These are phyloP conservation scores for Alternaria brassicicola DNA, from an alignment of 2,329 filamentous ascomycete species.

Conservation along the genomic window DNA sequence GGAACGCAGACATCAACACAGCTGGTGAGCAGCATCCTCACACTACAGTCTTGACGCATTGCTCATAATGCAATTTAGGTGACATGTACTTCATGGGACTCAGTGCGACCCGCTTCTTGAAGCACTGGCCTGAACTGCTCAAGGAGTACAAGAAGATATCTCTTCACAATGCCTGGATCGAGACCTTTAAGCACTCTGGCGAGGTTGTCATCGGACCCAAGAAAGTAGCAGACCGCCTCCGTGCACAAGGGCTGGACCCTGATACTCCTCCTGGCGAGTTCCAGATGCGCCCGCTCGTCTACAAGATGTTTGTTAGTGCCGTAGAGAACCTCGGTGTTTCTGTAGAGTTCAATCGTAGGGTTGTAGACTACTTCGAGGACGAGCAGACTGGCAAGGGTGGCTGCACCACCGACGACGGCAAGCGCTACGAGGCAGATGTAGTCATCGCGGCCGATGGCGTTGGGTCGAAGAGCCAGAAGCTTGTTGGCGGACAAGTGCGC, in stretches of 20 bases:
- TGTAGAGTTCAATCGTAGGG: slow-evolving; percentile 51
- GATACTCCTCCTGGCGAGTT: slow-evolving; percentile 61
- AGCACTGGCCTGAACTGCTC: slow-evolving; percentile 61
- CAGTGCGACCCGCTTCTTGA: slow-evolving; percentile 61
- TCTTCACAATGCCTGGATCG: slow-evolving; percentile 61
- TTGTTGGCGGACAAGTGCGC: slow-evolving; percentile 54
- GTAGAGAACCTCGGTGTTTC: slow-evolving; percentile 54
- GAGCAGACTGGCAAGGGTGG: slow-evolving; percentile 46
- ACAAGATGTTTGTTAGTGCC: slow-evolving; percentile 61
- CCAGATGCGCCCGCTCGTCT: slow-evolving; percentile 62
- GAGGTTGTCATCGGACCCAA: slow-evolving; percentile 56
- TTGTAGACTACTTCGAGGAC: slow-evolving; percentile 55
- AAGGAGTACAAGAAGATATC: slow-evolving; percentile 60
- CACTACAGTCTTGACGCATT: neutral
- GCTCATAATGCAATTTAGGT: slow-evolving; percentile 45
- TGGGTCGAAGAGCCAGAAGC: slow-evolving; percentile 53
- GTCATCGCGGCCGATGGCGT: slow-evolving; percentile 52
- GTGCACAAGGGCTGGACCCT: slow-evolving; percentile 52
- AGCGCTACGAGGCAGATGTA: slow-evolving; percentile 51
- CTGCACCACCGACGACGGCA: slow-evolving; percentile 48
- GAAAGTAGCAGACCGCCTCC: slow-evolving; percentile 59
- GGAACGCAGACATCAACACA: slow-evolving; percentile 58
- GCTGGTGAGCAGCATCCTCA: slow-evolving; percentile 49
- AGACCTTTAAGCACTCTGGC: slow-evolving; percentile 62
- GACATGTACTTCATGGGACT: slow-evolving; percentile 68